Base-by-base conservation (phyloP, 108 stramenopile species). In the Cylindrotheca closterium region DNA sequence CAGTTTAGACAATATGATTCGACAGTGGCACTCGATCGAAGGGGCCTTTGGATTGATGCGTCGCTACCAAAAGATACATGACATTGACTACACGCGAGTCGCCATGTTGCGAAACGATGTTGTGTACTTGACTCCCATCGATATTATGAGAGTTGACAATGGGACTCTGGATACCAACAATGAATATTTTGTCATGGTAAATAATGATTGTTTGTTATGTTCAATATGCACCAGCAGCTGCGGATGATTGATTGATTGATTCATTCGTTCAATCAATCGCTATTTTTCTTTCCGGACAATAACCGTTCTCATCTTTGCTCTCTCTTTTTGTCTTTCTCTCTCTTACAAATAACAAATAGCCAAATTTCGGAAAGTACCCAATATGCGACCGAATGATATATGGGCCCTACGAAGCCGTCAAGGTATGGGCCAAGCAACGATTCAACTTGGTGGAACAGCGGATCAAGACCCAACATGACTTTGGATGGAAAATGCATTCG, bases 381-480 rank as follows among this genome's bases (percentile, higher is more conserved):
- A 68, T 77, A 30, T 77, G 70, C 29, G 72, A 76, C 55, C 77
- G 84, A 21, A 75, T 85, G 70, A 68, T 80, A 21, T 68, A 70
- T 55, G 84, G 84, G 10, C 57, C 77, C 4, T 65, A 65, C 63
- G 60, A 79, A 2, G 77, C 69, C 2, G 70, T 74, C 17, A 55
- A 76, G 45, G 53, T 85, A 19, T 85, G 79, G 79, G 61, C 79
- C 18, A 74, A 74, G n/a, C 51, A 70, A 56, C 73, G 84, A 2
- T 85, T 85, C 51, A 0, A 26, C 0, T 33, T 56, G 2, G 18
- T 80, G 0, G 70, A 85, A 19, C 24, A 78, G 2, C 57, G 57
- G 28, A 67, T 74, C 42, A 51, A 55, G 24, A 30, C 24, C 17
- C 1, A n/a, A 8, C 42, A 52, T 0, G 3, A 63, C 25, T 26